These are phyloP conservation scores for Lunasporangiospora selenospora DNA, from an alignment of 192 early-diverging fungal genomes.

Conservation along the genomic window DNA sequence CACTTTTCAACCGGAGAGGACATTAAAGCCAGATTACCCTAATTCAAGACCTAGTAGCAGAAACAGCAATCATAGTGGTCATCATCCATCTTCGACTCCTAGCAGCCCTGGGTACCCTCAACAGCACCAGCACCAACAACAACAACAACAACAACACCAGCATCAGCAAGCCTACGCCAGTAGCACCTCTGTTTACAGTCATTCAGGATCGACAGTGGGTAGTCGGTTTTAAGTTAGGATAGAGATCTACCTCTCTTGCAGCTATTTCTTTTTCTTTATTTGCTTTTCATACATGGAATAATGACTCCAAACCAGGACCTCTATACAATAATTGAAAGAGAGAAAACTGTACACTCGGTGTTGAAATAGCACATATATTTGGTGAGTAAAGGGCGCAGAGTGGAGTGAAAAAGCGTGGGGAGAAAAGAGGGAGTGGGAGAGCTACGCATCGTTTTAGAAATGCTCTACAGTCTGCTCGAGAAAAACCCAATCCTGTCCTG, in stretches of 20 bases:
- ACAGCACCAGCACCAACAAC: constrained; percentile 5
- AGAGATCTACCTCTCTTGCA: not conserved
- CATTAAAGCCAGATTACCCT: constrained; percentile 7
- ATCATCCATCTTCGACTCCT: too few species aligned
- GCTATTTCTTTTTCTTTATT: too few species aligned
- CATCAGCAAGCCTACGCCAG: constrained; percentile 17
- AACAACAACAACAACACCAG: not conserved
- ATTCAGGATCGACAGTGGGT: constrained; percentile 9
- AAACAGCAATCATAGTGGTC: constrained; percentile 24
- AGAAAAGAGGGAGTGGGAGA: not conserved
- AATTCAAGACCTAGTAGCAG: constrained; percentile 33
- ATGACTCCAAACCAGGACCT: too few species aligned
- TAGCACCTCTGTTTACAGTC: constrained; percentile 32
- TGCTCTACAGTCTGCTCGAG: constrained; percentile 63
- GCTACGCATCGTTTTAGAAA: too few species aligned
- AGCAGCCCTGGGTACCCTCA: constrained; percentile 1
- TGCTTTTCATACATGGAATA: too few species aligned
- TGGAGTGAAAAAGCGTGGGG: too few species aligned
- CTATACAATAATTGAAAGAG: too few species aligned
- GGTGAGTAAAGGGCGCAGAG: too few species aligned
- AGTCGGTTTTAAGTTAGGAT: constrained; percentile 20
- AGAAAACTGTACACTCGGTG: too few species aligned
- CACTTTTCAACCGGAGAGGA: constrained; percentile 36
- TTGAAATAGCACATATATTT: too few species aligned
- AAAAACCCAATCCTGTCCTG: constrained; percentile 25